Conservation (phyloP, 2,329 filamentous ascomycete species). For the Sordariomycetes sp. region DNA sequence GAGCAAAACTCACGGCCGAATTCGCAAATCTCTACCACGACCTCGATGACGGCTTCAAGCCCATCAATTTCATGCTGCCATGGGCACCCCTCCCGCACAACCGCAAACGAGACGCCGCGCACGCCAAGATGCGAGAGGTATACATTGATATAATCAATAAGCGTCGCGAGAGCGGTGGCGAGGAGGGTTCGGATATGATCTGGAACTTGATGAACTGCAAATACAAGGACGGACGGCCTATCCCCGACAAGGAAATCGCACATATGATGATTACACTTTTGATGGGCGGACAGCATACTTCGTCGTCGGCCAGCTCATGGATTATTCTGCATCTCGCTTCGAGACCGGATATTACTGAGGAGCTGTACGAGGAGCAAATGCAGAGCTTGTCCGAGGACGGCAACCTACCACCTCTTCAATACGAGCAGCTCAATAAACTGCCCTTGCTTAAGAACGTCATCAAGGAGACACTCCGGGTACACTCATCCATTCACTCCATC, state of each 20-base stretch:
- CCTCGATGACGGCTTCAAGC: conserved; percentile 65
- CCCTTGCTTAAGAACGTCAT: conserved; percentile 55
- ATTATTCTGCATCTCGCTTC: conserved; percentile 66
- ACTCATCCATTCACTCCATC: conserved; percentile 65
- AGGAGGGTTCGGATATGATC: conserved; percentile 58
- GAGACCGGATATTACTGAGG: conserved; percentile 58
- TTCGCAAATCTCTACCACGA: conserved; percentile 74
- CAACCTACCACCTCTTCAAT: conserved; percentile 45
- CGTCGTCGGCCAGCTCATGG: conserved; percentile 69
- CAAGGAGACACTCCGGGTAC: conserved; percentile 63
- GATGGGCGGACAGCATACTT: conserved; percentile 79
- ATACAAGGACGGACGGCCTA: conserved; percentile 62
- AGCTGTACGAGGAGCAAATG: conserved; percentile 60
- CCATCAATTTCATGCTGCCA: conserved; percentile 75
- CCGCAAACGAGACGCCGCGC: conserved; percentile 60
- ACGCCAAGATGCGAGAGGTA: conserved; percentile 58
- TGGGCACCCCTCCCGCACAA: conserved; percentile 74
- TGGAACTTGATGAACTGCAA: conserved; percentile 67
- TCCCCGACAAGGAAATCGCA: conserved; percentile 69
- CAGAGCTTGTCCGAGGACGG: conserved; percentile 35
- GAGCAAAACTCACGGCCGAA: conserved; percentile 58
- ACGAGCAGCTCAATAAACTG: conserved; percentile 50
- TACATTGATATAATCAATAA: conserved; percentile 64
- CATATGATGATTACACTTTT: conserved; percentile 66
- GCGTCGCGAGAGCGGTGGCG: conserved; percentile 41